A percentile compares a stretch with the other conserved stretches of the same genome.
phyloP scores from a whole-genome alignment of 352 stramenopile species.

The Pythium biforme region DNA sequence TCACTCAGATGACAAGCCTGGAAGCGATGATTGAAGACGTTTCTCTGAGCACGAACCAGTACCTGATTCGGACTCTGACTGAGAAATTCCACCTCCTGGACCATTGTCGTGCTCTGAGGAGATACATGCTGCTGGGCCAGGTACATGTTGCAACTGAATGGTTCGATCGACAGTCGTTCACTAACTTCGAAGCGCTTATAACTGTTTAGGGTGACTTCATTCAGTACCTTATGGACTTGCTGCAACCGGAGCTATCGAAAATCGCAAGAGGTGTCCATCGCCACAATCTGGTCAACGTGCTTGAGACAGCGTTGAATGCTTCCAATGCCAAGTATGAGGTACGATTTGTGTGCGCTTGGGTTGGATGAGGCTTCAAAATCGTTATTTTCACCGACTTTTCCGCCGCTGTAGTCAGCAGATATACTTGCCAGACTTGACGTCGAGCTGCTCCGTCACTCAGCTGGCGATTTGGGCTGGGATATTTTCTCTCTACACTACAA shows the following conservation, averaged over 20 bases:
- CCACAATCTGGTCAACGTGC: slow-evolving; percentile 93
- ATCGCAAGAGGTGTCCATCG: slow-evolving; percentile 91
- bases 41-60: slow-evolving; percentile 83
- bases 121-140: slow-evolving; percentile 98
- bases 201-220: slow-evolving; percentile 93
- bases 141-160: slow-evolving; percentile 20
- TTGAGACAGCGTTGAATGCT: slow-evolving; percentile 93
- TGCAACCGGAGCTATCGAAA: slow-evolving; percentile 90
- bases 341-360: not conserved
- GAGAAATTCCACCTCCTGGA: slow-evolving; percentile 93
- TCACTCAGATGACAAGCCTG: slow-evolving; percentile 66
- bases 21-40: slow-evolving; percentile 80
- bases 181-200: not conserved
- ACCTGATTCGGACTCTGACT: slow-evolving; percentile 90
- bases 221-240: slow-evolving; percentile 94
- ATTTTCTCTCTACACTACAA: slow-evolving; percentile 93
- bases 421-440: slow-evolving; percentile 93
- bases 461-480: slow-evolving; percentile 93
- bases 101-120: slow-evolving; percentile 96
- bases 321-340: slow-evolving; percentile 96
- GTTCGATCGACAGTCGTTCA: not conserved
- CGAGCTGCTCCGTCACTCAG: slow-evolving; percentile 81
- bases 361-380: not conserved
- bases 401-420: slow-evolving; percentile 62
- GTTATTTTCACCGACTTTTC: not conserved